Base-by-base conservation (phyloP, 495 filamentous ascomycete species). In the Melanomma pulvis-pyrius region DNA sequence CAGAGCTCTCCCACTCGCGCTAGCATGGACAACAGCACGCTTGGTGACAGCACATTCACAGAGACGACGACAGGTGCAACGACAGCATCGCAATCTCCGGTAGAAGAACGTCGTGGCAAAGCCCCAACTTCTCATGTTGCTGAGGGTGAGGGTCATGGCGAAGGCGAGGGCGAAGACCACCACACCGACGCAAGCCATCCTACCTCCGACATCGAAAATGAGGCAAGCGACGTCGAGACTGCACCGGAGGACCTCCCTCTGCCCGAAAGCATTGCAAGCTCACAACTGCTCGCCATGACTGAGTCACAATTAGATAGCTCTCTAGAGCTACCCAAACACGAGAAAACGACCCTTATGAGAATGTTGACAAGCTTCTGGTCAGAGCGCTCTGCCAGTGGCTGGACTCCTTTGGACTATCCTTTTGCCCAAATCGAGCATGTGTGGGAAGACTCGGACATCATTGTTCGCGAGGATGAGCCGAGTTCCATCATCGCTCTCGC, bases 291-390 rank as follows among this genome's bases (percentile, higher is more conserved):
- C 29, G 76, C 79, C 13, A 82, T 87, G 1, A 79, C 80, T 24
- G 82, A 88, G 53, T 80, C 86, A 25, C 75, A 79, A 41, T 74
- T 86, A 15, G 84, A 88, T 53, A 74, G 83, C 53, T 87, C 86
- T 29, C 79, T 89, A 13, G 92, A 96, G 61, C 80, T 98, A 15
- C 92, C 92, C 0, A 94, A 90, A 68, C 92, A 98, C 69, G 90
- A 97, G 71, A 91, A 92, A 71, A 91, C 86, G 59, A 96, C 92
- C 21, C 83, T 97, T 56, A 87, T 98, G 87, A 96, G 93, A 69
- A 91, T 97, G 81, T 80, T 99, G 56, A 92, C 90, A 11, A 96
- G 92, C 62, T 99, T 99, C 78, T 99, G 96, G 96, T 96, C 94
- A 21, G 94, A 98, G 74, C 87, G 94, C 47, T 97, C 94, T 22